A percentile compares a stretch with the other conserved stretches of the same genome.
Conservation (phyloP, 2,329 filamentous ascomycete species). For the Colletotrichum cereale region DNA sequence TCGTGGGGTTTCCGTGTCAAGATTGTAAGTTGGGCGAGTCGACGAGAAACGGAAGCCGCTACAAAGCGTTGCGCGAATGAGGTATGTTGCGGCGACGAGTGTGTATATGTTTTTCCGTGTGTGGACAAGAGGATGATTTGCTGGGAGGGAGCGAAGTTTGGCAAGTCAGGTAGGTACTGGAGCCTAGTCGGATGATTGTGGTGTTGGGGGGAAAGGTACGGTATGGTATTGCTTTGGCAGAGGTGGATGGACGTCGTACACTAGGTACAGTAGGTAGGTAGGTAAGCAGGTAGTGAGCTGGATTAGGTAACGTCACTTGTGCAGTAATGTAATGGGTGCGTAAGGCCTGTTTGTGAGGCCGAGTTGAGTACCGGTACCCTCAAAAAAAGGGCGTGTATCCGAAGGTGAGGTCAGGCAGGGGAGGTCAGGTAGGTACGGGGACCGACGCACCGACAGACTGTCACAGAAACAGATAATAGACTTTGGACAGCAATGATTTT, state of each 20-base stretch:
- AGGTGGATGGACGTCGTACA: neutral
- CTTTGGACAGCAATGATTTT: neutral
- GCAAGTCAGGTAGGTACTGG: constrained; percentile 12
- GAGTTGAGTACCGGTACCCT: neutral
- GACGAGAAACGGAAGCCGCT: neutral
- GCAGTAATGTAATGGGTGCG: constrained; percentile 28
- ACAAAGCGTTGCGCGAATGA: neutral
- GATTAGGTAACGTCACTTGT: constrained; percentile 14
- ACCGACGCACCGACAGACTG: neutral
- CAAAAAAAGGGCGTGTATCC: neutral
- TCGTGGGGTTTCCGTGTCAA: constrained; percentile 3
- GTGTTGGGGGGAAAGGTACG: neutral
- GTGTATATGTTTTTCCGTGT: neutral
- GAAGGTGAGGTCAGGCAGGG: constrained; percentile 5
- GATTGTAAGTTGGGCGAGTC: neutral
- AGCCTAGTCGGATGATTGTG: constrained; percentile 13
- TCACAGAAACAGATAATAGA: neutral
- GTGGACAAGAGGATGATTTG: neutral
- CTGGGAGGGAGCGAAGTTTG: neutral
- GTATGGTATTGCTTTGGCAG: neutral
- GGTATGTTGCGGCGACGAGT: neutral
- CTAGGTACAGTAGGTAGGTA: neutral
- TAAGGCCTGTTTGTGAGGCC: constrained; percentile 11
- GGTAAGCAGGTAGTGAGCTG: constrained; percentile 1
- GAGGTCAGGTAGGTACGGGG: neutral